A percentile compares a stretch with the other conserved stretches of the same genome.
Conservation (phyloP, 2,329 filamentous ascomycete genomes). For the Aspergillus felis region DNA sequence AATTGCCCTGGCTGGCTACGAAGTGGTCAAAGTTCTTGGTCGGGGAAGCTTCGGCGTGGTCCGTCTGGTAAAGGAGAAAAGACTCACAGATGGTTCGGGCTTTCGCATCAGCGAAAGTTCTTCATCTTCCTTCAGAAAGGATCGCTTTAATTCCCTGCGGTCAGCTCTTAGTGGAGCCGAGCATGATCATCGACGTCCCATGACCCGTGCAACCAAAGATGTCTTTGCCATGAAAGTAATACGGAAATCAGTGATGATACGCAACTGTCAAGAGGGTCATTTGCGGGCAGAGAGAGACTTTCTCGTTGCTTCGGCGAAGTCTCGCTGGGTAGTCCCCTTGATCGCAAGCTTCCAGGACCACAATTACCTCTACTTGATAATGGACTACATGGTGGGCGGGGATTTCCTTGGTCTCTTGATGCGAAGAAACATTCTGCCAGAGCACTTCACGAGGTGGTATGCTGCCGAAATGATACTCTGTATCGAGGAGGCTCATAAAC, state of each 20-base stretch:
- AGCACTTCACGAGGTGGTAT: constrained; percentile 78
- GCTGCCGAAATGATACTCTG: constrained; percentile 94
- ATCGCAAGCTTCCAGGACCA: constrained; percentile 86
- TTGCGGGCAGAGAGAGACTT: constrained; percentile 88
- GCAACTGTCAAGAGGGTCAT: constrained; percentile 87
- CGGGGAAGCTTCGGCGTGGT: constrained; percentile 96
- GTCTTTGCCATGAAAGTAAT: constrained; percentile 98
- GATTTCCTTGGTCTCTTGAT: constrained; percentile 88
- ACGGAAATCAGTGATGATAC: constrained; percentile 86
- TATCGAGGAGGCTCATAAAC: constrained; percentile 83
- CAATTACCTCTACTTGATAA: constrained; percentile 81
- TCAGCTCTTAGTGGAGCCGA: constrained; percentile 21
- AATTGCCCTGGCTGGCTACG: constrained; percentile 63
- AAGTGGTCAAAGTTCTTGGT: constrained; percentile 75
- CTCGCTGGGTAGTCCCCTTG: constrained; percentile 83
- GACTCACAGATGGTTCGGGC: neutral
- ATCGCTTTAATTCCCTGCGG: constrained; percentile 15
- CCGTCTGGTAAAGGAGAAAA: constrained; percentile 70
- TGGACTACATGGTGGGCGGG: constrained; percentile 97
- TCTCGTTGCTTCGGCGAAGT: constrained; percentile 81
- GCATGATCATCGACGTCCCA: constrained; percentile 24
- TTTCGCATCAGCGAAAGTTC: neutral
- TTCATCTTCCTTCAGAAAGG: constrained; percentile 7
- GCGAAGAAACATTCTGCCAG: constrained; percentile 76
- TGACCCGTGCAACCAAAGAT: constrained; percentile 44